Base-by-base conservation (phyloP, 257 asterid species). In the Petrea volubilis region DNA sequence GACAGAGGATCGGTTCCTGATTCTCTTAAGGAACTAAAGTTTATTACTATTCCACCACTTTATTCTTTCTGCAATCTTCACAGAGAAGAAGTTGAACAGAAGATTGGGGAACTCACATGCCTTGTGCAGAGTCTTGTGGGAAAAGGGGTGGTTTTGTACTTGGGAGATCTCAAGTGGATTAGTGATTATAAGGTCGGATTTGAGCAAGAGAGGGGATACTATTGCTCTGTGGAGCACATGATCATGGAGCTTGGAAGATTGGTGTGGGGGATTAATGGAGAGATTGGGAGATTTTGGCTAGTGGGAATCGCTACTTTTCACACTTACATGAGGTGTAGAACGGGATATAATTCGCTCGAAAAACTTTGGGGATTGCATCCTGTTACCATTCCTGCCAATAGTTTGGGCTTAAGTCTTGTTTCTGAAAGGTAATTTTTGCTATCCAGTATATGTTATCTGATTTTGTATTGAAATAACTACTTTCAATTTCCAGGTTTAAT, bases 111-210 rank as follows among this genome's bases (percentile, higher is more conserved):
- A 68, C 47, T 93, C 13, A 76, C 79, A 0, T 64, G 86, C 15
- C 76, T 88, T 14, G 87, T 90, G 36, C 81, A 71, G 80, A 79
- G 93, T 51, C 79, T 85, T 7, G 68, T 76, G 10, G 43, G 60
- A 1, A 90, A 83, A 60, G 98, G 97, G n/a, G 96, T 87, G 5
- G 88, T 93, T 29, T 64, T 93, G 67, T 93, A 90, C 74, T 76
- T 90, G 2, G 98, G 98, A 27, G 96, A 93, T 73, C 74, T 93
- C 12, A 88, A 87, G 60, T 90, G 98, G 97, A 80, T 93, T 18
- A 53, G 85, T 77, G 93, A 93, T 64, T 90, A 76, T 66, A 80
- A 84, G 72, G 83, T 65, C 21, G 75, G 73, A 15, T 55, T 76
- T 13, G 84, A 78, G 28, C 65, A 76, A 55, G 77, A 78, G 31